Evolutionary conservation across 2,329 filamentous ascomycete species (phyloP).

Genomic region (Aureobasidium melanogenum): DNA sequence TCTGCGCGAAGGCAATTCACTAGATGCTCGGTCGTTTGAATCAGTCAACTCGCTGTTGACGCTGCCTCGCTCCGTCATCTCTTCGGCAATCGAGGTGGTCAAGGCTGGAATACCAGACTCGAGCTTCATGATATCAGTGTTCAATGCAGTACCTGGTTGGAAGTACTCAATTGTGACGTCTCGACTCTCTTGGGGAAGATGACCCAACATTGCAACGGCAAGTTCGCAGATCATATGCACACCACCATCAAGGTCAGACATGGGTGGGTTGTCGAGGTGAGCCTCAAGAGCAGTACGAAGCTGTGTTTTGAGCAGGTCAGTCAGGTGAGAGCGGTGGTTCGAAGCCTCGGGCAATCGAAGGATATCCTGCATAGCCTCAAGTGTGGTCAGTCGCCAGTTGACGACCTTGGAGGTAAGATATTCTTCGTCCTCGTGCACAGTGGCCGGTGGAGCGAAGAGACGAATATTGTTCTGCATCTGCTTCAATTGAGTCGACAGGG

Average conservation of each 20-base stretch:
- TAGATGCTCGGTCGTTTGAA: slow-evolving; percentile 11
- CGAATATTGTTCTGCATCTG: slow-evolving; percentile 82
- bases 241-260: slow-evolving; percentile 74
- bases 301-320: slow-evolving; percentile 52
- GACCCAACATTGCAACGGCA: slow-evolving; percentile 73
- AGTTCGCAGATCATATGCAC: slow-evolving; percentile 90
- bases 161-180: slow-evolving; percentile 86
- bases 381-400: slow-evolving; percentile 85
- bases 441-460: slow-evolving; percentile 61
- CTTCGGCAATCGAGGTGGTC: slow-evolving; percentile 32
- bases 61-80: slow-evolving; percentile 34
- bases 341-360: slow-evolving; percentile 58
- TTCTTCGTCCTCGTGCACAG: slow-evolving; percentile 79
- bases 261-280: slow-evolving; percentile 67
- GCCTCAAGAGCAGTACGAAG: slow-evolving; percentile 63
- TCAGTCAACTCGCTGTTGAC: slow-evolving; percentile 26
- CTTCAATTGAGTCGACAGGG: slow-evolving; percentile 71
- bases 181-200: slow-evolving; percentile 81
- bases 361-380: slow-evolving; percentile 74
- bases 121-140: slow-evolving; percentile 72
- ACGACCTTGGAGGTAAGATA: slow-evolving; percentile 80
- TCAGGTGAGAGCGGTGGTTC: slow-evolving; percentile 54
- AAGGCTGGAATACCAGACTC: slow-evolving; percentile 51
- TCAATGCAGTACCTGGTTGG: slow-evolving; percentile 62
- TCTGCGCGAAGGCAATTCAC: slow-evolving; percentile 20